phyloP scores from a whole-genome alignment of 2,329 filamentous ascomycete species.

The Xylaria digitata region DNA sequence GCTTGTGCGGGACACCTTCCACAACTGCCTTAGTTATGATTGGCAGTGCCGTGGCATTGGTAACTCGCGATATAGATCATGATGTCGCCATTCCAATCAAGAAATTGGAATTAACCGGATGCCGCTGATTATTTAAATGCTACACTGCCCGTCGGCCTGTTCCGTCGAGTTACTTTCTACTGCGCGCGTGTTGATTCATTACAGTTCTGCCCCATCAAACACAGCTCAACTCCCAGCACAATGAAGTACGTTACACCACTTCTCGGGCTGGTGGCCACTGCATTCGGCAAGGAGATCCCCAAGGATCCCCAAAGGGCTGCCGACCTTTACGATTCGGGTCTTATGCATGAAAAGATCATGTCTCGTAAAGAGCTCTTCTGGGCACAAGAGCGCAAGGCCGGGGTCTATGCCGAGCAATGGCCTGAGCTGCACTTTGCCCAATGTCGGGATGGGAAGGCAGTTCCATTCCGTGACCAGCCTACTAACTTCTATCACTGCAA shows the following conservation, averaged over 20 bases:
- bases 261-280: neutral
- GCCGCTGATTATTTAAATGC: neutral
- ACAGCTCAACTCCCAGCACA: neutral
- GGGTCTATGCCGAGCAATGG: neutral
- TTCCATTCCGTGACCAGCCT: constrained; percentile 11
- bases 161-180: neutral
- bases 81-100: neutral
- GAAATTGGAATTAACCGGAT: neutral
- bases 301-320: constrained; percentile 3
- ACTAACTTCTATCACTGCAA: constrained; percentile 8
- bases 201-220: neutral
- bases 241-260: constrained; percentile 6
- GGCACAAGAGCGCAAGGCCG: neutral
- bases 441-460: constrained; percentile 5
- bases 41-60: constrained; percentile 6
- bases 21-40: neutral
- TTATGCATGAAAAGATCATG: constrained; percentile 11
- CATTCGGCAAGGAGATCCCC: constrained; percentile 2
- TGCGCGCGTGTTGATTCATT: neutral
- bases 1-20: neutral
- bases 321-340: constrained; percentile 5
- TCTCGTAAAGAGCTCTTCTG: constrained; percentile 12
- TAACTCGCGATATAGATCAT: neutral
- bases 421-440: constrained; percentile 1
- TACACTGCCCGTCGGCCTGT: neutral